phyloP scores from a whole-genome alignment of 176 grass and related monocot species.

The Tuctoria greenei region DNA sequence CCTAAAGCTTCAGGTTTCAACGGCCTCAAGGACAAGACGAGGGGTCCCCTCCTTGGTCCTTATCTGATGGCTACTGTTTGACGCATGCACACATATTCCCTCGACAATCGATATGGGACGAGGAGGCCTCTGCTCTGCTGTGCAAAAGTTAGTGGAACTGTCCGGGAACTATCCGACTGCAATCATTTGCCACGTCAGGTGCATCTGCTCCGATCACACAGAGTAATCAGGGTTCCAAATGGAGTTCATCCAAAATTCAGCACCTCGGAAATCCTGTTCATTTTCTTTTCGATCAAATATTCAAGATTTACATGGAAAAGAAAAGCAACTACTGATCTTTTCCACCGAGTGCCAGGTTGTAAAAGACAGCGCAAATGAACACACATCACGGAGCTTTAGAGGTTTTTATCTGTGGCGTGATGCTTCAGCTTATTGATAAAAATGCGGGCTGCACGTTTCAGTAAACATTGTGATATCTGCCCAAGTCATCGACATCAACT shows the following conservation, averaged over 20 bases:
- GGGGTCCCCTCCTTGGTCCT: not conserved
- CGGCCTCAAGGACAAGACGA: not conserved
- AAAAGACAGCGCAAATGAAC: not conserved
- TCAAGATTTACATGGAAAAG: not conserved
- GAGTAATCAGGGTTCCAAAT: not conserved
- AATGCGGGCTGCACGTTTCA: not conserved
- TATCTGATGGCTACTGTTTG: constrained; percentile 25
- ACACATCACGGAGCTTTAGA: not conserved
- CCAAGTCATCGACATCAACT: not conserved
- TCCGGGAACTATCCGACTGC: constrained; percentile 2
- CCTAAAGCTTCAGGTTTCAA: not conserved
- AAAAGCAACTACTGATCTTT: not conserved
- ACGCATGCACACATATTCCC: constrained; percentile 16
- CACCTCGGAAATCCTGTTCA: not conserved
- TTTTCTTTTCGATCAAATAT: not conserved
- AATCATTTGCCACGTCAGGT: constrained; percentile 7
- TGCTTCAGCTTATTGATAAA: not conserved
- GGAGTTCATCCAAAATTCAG: not conserved
- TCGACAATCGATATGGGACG: not conserved
- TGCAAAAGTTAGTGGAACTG: constrained; percentile 36
- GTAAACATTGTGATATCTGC: constrained; percentile 4
- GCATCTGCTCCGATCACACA: constrained; percentile 1
- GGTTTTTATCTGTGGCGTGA: not conserved
- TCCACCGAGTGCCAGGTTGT: not conserved
- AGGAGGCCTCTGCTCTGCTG: not conserved